Evolutionary conservation across 2,329 filamentous ascomycete genomes (phyloP), one percentile per base, ranked within the genome.

Genomic region (Aspergillus novofumigatus): DNA sequence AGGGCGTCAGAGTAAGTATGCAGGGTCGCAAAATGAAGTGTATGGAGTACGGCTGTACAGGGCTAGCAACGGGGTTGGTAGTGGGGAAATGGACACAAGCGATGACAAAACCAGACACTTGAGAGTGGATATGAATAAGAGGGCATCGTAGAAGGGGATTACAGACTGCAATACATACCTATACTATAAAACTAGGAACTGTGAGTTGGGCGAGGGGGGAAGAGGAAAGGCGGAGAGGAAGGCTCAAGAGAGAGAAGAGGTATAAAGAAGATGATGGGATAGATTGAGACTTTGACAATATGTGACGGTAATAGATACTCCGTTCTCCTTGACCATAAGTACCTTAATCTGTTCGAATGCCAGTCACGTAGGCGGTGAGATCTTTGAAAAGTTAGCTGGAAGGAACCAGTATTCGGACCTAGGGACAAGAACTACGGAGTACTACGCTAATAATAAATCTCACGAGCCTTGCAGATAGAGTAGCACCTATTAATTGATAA

Each of bases 191-290:
- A 47, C 32, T 51, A 21, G 7, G 21, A 21, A 20, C 25, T 7
- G 20, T 32, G n/a, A 21, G 14, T 26, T 21, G 25, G 20, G 26
- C 21, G 32, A 25, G 1, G 3, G 41, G 29, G 26, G 51, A 52
- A 47, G 49, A 44, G 50, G 52, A 26, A 26, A 48, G 38, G 28
- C 48, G 51, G 49, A 50, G 47, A 32, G 32, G 48, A 29, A 50
- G 42, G 50, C 8, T 26, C 52, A 51, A 29, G 48, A 49, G 32
- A 47, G 41, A 38, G 32, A 38, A 47, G 38, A 50, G 38, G 42
- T 26, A 47, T 51, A 47, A 42, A 35, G n/a, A 28, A 25, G 45
- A 53, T 53, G 45, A 51, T 47, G 51, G 54, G 32, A 45, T 23
- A 23, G 20, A 45, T 45, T 14, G 10, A 21, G 21, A 10, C 42